Conservation (phyloP, 2,329 filamentous ascomycete species). For the Phialocephala sp. region DNA sequence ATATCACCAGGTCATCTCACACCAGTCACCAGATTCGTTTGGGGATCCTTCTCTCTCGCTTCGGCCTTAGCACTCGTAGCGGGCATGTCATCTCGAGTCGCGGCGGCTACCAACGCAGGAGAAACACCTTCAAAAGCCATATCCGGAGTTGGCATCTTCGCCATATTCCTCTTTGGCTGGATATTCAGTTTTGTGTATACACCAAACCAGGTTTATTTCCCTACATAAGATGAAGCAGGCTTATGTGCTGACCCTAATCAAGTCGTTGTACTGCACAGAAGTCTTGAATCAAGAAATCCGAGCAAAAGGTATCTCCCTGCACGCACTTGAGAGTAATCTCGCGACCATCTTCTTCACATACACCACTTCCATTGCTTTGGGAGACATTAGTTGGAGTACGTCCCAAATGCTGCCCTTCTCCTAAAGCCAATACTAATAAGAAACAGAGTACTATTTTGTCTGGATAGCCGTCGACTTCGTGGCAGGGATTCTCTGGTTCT, state of each 20-base stretch:
- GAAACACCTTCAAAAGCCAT: slow-evolving; percentile 21
- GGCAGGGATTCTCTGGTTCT: slow-evolving; percentile 28
- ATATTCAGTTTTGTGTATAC: slow-evolving; percentile 32
- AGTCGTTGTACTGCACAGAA: slow-evolving; percentile 51
- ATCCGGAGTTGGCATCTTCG: slow-evolving; percentile 25
- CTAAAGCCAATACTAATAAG: background rate
- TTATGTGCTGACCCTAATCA: background rate
- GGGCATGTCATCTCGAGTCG: slow-evolving; percentile 26
- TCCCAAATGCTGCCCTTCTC: background rate
- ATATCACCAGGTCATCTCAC: background rate
- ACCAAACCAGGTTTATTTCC: slow-evolving; percentile 16
- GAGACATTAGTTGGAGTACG: slow-evolving; percentile 26
- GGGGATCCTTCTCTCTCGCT: slow-evolving; percentile 25
- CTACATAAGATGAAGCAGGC: background rate
- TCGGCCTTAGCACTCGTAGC: slow-evolving; percentile 22
- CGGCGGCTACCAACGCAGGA: slow-evolving; percentile 2
- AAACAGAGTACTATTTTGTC: slow-evolving; percentile 29
- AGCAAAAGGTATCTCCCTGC: slow-evolving; percentile 53
- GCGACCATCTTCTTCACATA: slow-evolving; percentile 38
- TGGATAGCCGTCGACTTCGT: slow-evolving; percentile 28
- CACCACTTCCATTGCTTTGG: slow-evolving; percentile 28
- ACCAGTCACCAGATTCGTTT: slow-evolving; percentile 20
- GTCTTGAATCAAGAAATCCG: slow-evolving; percentile 51
- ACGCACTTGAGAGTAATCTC: slow-evolving; percentile 53
- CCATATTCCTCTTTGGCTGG: slow-evolving; percentile 28